phyloP scores from a whole-genome alignment of 768 basidiomycete species.

The Cantharellus anzutake region DNA sequence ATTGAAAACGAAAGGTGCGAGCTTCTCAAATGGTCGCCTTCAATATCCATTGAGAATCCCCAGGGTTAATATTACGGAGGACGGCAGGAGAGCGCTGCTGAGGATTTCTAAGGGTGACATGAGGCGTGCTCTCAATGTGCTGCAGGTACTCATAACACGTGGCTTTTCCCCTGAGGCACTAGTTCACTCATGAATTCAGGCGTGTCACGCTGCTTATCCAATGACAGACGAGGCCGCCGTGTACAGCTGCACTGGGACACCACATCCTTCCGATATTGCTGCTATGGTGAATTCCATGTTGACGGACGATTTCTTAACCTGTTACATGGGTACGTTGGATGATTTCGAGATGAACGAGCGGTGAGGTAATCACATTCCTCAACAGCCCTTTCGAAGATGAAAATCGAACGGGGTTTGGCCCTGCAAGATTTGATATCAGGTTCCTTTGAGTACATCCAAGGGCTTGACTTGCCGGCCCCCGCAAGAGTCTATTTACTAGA shows the following conservation, averaged over 20 bases:
- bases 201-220: conserved; percentile 95
- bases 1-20: conserved; percentile 64
- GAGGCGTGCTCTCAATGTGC: conserved; percentile 86
- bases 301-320: conserved; percentile 83
- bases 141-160: conserved; percentile 32
- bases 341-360: neutral
- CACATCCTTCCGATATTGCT: conserved; percentile 89
- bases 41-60: neutral
- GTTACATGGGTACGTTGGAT: conserved; percentile 46
- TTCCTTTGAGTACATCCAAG: conserved; percentile 76
- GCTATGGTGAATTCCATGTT: conserved; percentile 90
- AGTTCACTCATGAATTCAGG: conserved; percentile 18
- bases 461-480: conserved; percentile 66
- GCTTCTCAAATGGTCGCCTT: conserved; percentile 12
- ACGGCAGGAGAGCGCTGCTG: conserved; percentile 75
- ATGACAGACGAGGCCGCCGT: conserved; percentile 73
- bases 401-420: conserved; percentile 83
- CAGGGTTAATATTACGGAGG: conserved; percentile 71
- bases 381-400: conserved; percentile 69
- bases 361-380: neutral
- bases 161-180: neutral
- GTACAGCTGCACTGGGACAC: conserved; percentile 93
- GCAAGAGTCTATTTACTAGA: conserved; percentile 86
- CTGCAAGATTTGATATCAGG: conserved; percentile 87
- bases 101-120: conserved; percentile 97